Percentiles rank a stretch among this genome's conserved stretches.
Conservation (phyloP, 2,329 filamentous ascomycete genomes). For the Pseudopithomyces chartarum region DNA sequence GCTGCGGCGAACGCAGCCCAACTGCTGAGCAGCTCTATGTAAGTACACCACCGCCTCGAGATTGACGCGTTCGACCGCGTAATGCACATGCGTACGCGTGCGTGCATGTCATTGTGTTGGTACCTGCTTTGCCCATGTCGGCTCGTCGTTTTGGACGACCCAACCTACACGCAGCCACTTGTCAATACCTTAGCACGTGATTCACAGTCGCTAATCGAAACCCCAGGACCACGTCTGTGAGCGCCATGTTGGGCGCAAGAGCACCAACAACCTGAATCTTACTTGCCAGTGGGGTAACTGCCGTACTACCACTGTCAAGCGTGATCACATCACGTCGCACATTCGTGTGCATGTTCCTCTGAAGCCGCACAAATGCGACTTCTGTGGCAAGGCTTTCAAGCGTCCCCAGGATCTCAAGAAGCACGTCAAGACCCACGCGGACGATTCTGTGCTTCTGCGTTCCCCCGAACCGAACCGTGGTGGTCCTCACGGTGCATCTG, state of each 20-base stretch:
- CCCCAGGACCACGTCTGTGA: constrained; percentile 94
- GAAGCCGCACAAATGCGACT: constrained; percentile 98
- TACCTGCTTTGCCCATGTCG: neutral
- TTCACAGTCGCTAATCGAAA: constrained; percentile 17
- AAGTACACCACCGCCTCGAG: constrained; percentile 34
- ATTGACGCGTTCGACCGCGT: neutral
- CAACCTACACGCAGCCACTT: neutral
- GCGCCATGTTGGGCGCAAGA: constrained; percentile 97
- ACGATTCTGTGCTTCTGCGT: constrained; percentile 79
- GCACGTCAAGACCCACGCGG: constrained; percentile 98
- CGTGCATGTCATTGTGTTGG: too few species aligned
- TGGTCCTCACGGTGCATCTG: constrained; percentile 41
- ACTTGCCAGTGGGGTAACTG: constrained; percentile 98
- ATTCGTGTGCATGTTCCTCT: constrained; percentile 98
- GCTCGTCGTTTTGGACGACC: neutral
- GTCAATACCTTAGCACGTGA: constrained; percentile 10
- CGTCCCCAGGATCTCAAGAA: constrained; percentile 98
- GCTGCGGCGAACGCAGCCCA: constrained; percentile 64
- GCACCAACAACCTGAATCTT: constrained; percentile 96
- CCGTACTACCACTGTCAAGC: constrained; percentile 95
- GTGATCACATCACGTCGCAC: constrained; percentile 98
- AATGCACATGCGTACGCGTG: too few species aligned
- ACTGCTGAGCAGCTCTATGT: constrained; percentile 67
- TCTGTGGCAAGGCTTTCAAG: constrained; percentile 99
- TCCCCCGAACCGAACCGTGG: constrained; percentile 65